Percentiles rank a stretch among this genome's conserved stretches.
These are phyloP conservation scores for Ascosphaera aggregata DNA, from an alignment of 2,329 filamentous ascomycete species.

Conservation along the genomic window DNA sequence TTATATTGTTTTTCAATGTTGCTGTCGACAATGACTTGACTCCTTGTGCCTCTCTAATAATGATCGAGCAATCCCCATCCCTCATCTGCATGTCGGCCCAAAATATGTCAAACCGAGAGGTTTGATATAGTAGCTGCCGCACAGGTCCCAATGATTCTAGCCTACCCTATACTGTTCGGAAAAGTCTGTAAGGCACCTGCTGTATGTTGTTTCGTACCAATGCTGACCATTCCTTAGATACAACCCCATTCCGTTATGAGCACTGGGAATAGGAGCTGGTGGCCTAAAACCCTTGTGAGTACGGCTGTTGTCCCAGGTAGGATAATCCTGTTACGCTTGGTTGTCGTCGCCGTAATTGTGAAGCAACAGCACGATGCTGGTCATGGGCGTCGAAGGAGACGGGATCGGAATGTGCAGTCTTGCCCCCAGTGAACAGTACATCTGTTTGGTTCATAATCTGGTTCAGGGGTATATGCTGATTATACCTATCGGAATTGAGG, in stretches of 20 bases:
- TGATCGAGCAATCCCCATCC: neutral
- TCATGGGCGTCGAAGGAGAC: neutral
- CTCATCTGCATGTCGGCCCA: neutral
- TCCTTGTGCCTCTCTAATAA: neutral
- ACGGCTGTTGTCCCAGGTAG: neutral
- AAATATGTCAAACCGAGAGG: neutral
- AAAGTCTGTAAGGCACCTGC: neutral
- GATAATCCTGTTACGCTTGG: neutral
- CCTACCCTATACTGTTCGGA: neutral
- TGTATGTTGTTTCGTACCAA: neutral
- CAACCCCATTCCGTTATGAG: neutral
- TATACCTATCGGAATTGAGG: slow-evolving; percentile 20
- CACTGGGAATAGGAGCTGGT: neutral
- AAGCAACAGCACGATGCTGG: neutral
- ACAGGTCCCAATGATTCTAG: neutral
- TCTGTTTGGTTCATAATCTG: neutral
- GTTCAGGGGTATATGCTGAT: neutral
- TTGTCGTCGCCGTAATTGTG: slow-evolving; percentile 1
- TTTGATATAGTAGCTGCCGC: slow-evolving; percentile 1
- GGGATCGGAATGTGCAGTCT: neutral
- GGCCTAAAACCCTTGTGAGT: neutral
- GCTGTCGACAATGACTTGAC: neutral
- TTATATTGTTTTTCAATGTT: too few relatives aligned
- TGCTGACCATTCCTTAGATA: slow-evolving; percentile 1
- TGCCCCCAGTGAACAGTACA: neutral